phyloP scores from a whole-genome alignment of 1,284 basidiomycete genomes.

The Fistulina hepatica region DNA sequence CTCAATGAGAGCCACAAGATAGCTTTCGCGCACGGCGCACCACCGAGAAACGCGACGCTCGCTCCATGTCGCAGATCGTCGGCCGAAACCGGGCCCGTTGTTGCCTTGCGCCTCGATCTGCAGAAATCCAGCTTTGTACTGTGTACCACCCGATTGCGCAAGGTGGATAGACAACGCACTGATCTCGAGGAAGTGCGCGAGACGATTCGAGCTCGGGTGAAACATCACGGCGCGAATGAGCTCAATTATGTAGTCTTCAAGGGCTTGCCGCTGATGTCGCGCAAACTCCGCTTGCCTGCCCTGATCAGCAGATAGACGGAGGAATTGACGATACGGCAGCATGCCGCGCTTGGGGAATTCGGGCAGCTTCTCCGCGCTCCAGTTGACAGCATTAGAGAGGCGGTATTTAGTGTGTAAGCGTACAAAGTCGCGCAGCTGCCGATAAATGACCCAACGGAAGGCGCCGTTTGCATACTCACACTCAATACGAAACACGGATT shows the following conservation, averaged over 20 bases:
- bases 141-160: conserved; percentile 73
- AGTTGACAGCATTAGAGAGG: conserved; percentile 72
- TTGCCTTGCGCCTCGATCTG: conserved; percentile 41
- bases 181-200: conserved; percentile 93
- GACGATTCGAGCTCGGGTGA: conserved; percentile 84
- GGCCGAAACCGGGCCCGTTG: conserved; percentile 47
- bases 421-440: conserved; percentile 88
- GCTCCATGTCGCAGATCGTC: conserved; percentile 55
- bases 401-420: conserved; percentile 88
- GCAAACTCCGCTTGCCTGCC: conserved; percentile 68
- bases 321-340: conserved; percentile 82
- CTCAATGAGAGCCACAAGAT: conserved; percentile 80
- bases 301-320: conserved; percentile 46
- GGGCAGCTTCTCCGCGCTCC: conserved; percentile 68
- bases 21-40: conserved; percentile 93
- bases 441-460: conserved; percentile 92
- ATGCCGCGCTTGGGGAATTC: conserved; percentile 68
- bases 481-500: conserved; percentile 85
- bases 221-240: conserved; percentile 96
- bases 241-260: conserved; percentile 86
- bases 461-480: conserved; percentile 97
- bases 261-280: conserved; percentile 62
- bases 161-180: conserved; percentile 81
- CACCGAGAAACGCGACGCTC: conserved; percentile 71
- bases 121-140: conserved; percentile 87